These are phyloP conservation scores for Penicillium turbatum DNA, from an alignment of 495 filamentous ascomycete genomes.

Conservation along the genomic window DNA sequence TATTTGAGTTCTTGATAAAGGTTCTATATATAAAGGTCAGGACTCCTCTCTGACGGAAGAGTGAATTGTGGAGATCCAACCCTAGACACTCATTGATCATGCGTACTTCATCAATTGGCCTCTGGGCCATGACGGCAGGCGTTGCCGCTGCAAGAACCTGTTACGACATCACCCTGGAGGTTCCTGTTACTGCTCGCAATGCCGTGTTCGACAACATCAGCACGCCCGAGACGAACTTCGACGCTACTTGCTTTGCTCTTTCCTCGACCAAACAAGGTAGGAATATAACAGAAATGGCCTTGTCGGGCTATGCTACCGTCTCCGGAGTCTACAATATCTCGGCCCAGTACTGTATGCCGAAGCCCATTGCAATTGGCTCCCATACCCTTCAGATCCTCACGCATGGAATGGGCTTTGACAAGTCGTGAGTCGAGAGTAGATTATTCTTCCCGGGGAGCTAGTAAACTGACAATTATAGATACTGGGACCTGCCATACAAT, in stretches of 20 bases:
- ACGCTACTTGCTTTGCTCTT: slow-evolving; percentile 35
- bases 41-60: background rate
- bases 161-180: slow-evolving; percentile 33
- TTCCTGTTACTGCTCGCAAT: slow-evolving; percentile 33
- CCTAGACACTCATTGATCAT: background rate
- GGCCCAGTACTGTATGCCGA: slow-evolving; percentile 32
- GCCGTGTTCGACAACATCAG: slow-evolving; percentile 32
- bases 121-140: slow-evolving; percentile 2
- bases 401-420: slow-evolving; percentile 51
- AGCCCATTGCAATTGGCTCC: background rate
- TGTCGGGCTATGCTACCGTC: slow-evolving; percentile 29
- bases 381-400: slow-evolving; percentile 51
- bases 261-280: slow-evolving; percentile 30
- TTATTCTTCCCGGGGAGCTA: background rate
- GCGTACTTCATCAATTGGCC: slow-evolving; percentile 6
- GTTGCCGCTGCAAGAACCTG: slow-evolving; percentile 30
- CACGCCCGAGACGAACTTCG: slow-evolving; percentile 31
- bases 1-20: background rate
- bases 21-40: slow-evolving; percentile 3
- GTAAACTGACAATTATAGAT: slow-evolving; percentile 25
- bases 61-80: background rate
- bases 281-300: slow-evolving; percentile 30
- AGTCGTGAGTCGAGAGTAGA: slow-evolving; percentile 8
- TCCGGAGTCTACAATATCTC: slow-evolving; percentile 33
- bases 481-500: slow-evolving; percentile 56